Evolutionary conservation across 495 filamentous ascomycete genomes (phyloP), one percentile per base, ranked within the genome.

Genomic region (Tuber aestivum): DNA sequence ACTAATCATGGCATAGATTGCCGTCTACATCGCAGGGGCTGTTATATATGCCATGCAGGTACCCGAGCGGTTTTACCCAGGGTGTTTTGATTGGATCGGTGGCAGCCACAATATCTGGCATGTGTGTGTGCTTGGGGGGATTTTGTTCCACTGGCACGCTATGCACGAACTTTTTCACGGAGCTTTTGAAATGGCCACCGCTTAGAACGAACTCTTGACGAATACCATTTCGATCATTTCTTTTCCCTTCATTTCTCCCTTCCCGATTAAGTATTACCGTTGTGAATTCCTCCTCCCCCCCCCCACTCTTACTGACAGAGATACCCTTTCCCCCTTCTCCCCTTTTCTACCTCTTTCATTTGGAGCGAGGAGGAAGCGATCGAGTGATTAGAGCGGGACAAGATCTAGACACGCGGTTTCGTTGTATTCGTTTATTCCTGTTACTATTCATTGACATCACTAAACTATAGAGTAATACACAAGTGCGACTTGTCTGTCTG

Each of bases 51-150:
- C 96, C n/a, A 91, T 91, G 80, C 94, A 97, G 83, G 86, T 98
- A 12, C 95, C 95, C 44, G 95, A 99, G 85, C 88, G 93, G 72
- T 99, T 93, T 92, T 91, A 87, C 78, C 96, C 94, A 0, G 95
- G 95, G 61, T 88, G 89, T 80, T 97, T 98, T 79, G 95, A 99
- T 84, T 99, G 97, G 84, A 86, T 95, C 42, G 96, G 96, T 40
- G 93, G 92, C 71, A 94, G 91, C 83, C 95, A 99, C 84, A 99
- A 99, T 84, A 89, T 98, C 38, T 99, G 96, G 95, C 95, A 99
- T 84, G 84, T 97, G 61, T 96, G 96, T 35, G 95, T 99, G 38
- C 85, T 99, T 40, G 92, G 94, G 32, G 95, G 95, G n/a, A 99
- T 99, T 70, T 84, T 98, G 9, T 98, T 95, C 83, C 95, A 99